A percentile compares a stretch with the other conserved stretches of the same genome.
phyloP scores from a whole-genome alignment of 2,329 filamentous ascomycete species.

The Pseudogymnoascus sp. region DNA sequence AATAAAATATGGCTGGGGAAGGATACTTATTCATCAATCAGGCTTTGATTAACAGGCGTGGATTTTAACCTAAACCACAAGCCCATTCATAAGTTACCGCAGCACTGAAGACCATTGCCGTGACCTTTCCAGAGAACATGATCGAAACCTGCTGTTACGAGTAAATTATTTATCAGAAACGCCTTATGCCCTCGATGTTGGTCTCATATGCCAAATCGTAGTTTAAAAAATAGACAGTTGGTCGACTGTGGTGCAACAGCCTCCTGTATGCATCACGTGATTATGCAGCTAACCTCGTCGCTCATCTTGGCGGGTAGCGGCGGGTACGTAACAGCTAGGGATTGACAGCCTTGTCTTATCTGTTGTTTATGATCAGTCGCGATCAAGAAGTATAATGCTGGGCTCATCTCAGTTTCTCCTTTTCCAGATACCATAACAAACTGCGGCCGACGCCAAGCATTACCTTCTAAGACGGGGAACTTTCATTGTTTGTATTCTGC shows the following conservation, averaged over 20 bases:
- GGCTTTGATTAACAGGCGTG: not conserved
- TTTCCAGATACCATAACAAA: not conserved
- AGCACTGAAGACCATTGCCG: not conserved
- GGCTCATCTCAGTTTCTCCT: not conserved
- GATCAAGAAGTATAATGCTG: conserved; percentile 1
- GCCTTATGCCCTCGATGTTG: not conserved
- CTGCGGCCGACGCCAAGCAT: not conserved
- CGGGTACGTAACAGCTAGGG: not conserved
- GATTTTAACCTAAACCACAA: not conserved
- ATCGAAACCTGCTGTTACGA: not conserved
- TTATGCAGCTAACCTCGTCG: not conserved
- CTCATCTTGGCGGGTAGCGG: not conserved
- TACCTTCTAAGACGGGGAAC: not conserved
- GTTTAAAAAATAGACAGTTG: not conserved
- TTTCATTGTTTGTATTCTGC: not conserved
- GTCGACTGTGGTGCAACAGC: not conserved
- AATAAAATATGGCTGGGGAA: not conserved
- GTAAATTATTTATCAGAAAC: not conserved
- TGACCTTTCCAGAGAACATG: not conserved
- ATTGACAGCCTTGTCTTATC: conserved; percentile 5
- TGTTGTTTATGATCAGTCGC: conserved; percentile 4
- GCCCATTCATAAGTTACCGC: not conserved
- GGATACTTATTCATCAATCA: not conserved
- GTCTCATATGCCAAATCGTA: not conserved
- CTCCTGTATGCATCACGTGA: not conserved